Base-by-base conservation (phyloP, 495 filamentous ascomycete genomes). In the Penicillium ucsense region DNA sequence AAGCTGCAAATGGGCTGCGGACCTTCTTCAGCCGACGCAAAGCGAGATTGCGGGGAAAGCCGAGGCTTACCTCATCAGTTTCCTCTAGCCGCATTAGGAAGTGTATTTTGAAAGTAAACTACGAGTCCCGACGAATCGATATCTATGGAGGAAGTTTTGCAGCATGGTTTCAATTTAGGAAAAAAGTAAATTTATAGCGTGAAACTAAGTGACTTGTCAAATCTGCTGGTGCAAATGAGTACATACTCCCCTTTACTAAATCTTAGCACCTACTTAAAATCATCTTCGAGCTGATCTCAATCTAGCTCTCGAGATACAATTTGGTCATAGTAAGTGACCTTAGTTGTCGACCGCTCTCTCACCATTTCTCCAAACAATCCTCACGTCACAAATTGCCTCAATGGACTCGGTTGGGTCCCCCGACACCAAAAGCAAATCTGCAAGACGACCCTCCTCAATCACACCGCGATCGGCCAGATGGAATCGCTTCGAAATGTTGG, bases 21-120 rank as follows among this genome's bases (percentile, higher is more conserved):
- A 11, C 49, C 56, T 48, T 47, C 44, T 60, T 61, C 39, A 65
- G 65, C 67, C 67, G 67, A 70, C 62, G 67, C 63, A 70, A 69
- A 68, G 64, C 64, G 65, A 65, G 55, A 60, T 54, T 65, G 66
- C 65, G 66, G 67, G 67, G 66, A 63, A 67, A 54, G 47, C 46
- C 48, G 45, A 38, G 46, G 37, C 43, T 67, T 61, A 66, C 47
- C 27, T 42, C 46, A 50, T 45, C 49, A 34, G 8, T 8, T 34
- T 48, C 57, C 49, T 46, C 45, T 45, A 51, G 38, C 35, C 44
- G 36, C 9, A 29, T 42, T 34, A 12, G 39, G 39, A 46, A 28
- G 32, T 27, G 20, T 46, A 7, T 29, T 5, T 5, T 6, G 42
- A n/a, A 27, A 20, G 20, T 20, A 20, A 20, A 20, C 20, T 20